Conservation (phyloP, 768 basidiomycete species). For the Termitomyces sp. region DNA sequence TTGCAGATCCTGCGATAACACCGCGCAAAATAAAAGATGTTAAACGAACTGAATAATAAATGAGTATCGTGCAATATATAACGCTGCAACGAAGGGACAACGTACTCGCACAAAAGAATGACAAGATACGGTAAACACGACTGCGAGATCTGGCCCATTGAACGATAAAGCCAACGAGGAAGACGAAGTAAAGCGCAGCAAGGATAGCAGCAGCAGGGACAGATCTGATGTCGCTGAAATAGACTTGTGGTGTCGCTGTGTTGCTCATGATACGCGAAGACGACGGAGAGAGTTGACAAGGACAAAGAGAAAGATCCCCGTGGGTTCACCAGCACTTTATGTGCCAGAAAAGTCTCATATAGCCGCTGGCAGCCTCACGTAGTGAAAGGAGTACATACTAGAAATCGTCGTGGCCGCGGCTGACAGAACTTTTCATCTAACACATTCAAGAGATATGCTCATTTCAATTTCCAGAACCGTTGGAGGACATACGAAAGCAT, state of each 20-base stretch:
- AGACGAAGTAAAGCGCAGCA: slow-evolving; percentile 1
- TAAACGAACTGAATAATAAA: not conserved
- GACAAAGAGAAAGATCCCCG: not conserved
- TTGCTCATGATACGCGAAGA: not conserved
- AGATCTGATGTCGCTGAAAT: not conserved
- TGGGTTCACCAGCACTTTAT: not conserved
- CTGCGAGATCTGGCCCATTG: not conserved
- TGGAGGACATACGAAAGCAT: no score
- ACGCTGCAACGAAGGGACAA: not conserved
- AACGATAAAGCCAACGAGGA: not conserved
- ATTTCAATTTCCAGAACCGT: not conserved
- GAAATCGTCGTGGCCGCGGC: not conserved
- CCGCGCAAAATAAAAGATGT: slow-evolving; percentile 1
- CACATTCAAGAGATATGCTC: no score
- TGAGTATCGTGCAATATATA: not conserved
- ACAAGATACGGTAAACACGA: not conserved
- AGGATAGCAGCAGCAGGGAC: slow-evolving; percentile 5
- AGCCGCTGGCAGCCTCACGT: not conserved
- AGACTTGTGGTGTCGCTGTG: not conserved
- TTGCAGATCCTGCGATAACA: slow-evolving; percentile 2
- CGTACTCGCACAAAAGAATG: slow-evolving; percentile 3
- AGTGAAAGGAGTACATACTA: not conserved
- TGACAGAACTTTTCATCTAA: not conserved
- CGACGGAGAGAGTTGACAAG: not conserved
- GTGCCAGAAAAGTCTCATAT: not conserved